Conservation (phyloP, 1,139 yeast species). For the Yamadazyma kanchanaburiensis region DNA sequence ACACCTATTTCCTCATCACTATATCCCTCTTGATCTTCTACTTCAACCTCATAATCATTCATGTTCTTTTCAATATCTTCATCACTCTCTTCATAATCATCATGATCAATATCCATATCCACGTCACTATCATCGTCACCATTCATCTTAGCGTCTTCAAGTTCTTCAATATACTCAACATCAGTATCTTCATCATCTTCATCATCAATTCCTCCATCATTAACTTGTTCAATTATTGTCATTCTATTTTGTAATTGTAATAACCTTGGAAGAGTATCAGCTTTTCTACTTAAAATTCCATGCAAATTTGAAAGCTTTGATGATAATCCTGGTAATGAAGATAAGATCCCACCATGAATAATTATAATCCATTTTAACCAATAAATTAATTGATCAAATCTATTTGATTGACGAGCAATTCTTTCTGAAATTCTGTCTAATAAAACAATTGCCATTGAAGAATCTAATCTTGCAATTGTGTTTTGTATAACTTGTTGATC, state of each 20-base stretch:
- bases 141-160: constrained; percentile 33
- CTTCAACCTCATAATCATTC: constrained; percentile 10
- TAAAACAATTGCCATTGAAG: constrained; percentile 68
- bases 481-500: constrained; percentile 73
- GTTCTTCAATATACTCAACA: constrained; percentile 40
- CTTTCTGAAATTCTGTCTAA: constrained; percentile 84
- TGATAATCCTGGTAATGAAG: constrained; percentile 67
- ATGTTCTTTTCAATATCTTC: constrained; percentile 10
- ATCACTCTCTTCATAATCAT: constrained; percentile 15
- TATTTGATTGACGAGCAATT: constrained; percentile 59
- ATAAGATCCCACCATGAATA: constrained; percentile 78
- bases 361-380: constrained; percentile 96
- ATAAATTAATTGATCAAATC: constrained; percentile 72
- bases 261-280: constrained; percentile 72
- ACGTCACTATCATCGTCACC: too few species aligned
- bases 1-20: constrained; percentile 26
- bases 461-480: constrained; percentile 67
- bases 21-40: constrained; percentile 27
- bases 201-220: constrained; percentile 32
- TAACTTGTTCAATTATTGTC: constrained; percentile 66
- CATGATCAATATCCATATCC: constrained; percentile 18
- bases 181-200: constrained; percentile 29
- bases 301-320: constrained; percentile 73
- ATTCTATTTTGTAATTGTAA: constrained; percentile 82
- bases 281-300: constrained; percentile 70